Base-by-base conservation (phyloP, 257 asterid genomes). In the Nyctanthes arbortristis region DNA sequence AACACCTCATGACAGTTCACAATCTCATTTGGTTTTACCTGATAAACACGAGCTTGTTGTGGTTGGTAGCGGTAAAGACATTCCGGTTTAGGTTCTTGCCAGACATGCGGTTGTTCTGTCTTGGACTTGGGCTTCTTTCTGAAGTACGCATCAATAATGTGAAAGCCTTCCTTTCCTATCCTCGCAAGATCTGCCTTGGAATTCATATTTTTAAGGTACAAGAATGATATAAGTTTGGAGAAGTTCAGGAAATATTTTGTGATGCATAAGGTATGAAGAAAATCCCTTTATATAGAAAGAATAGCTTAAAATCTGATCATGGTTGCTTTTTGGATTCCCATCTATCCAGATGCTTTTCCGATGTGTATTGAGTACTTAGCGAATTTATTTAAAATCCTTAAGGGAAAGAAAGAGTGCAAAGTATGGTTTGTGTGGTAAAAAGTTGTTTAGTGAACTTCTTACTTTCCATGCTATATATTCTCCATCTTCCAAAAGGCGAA, bases 111-210 rank as follows among this genome's bases (percentile, higher is more conserved):
- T 31, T 69, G 73, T 43, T 54, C 54, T 7, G 39, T 13, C 36
- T 49, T 33, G 11, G 37, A 35, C 47, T 29, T 61, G 61, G 65
- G 61, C 70, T 68, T 84, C 9, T 58, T 75, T 16, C 35, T 63
- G 1, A 62, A 13, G 36, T 29, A 61, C 35, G 82, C 88, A 0
- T 80, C 54, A 3, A 82, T 13, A 4, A 11, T 52, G 28, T 9
- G 30, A 2, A 52, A 52, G 31, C 30, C 59, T 52, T 52, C 59
- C 10, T 52, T 52, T 52, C 31, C 59, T 52, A 78, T 69, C 63
- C 74, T 77, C 4, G 30, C 55, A 43, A 84, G 81, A 67, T 80
- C 87, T 33, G 60, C 66, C 70, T 70, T 82, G 12, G 63, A 65
- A 65, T 75, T 81, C 93, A 87, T 84, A n/a, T 67, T 68, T 32